Evolutionary conservation across 345 rosid genomes (phyloP).

Genomic region (Excoecaria cochinchinensis): DNA sequence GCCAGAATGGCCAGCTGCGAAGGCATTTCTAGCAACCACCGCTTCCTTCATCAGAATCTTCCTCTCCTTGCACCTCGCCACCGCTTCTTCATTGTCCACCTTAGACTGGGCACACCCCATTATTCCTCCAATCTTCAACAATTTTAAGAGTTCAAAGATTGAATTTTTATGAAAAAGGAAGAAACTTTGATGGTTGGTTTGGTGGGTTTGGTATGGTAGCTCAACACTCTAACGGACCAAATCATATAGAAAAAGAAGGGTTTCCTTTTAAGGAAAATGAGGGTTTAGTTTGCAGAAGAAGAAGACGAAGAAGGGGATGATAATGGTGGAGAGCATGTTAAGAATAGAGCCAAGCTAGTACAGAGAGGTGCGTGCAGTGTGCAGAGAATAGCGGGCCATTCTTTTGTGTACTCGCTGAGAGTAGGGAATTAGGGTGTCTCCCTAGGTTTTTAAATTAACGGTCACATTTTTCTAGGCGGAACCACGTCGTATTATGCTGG

Average conservation of each 20-base stretch:
- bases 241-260: background rate
- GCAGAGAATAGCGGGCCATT: conserved; percentile 1
- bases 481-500: conserved; percentile 43
- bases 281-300: background rate
- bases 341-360: conserved; percentile 6
- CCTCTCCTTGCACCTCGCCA: conserved; percentile 78
- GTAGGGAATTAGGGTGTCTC: background rate
- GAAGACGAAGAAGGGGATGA: background rate
- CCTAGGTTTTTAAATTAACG: conserved; percentile 42
- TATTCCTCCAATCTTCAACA: background rate
- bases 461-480: conserved; percentile 58
- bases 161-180: background rate
- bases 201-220: conserved; percentile 4
- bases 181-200: background rate
- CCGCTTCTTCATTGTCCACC: conserved; percentile 84
- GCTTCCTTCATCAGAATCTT: conserved; percentile 80
- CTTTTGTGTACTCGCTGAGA: conserved; percentile 20
- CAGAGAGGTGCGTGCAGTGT: conserved; percentile 6
- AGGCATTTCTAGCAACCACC: conserved; percentile 70
- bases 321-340: conserved; percentile 17
- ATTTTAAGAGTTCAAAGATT: background rate
- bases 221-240: background rate
- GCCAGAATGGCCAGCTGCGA: conserved; percentile 80
- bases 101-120: conserved; percentile 97
- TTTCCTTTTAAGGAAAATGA: background rate